These are phyloP conservation scores for Lophiostoma macrostomum DNA, from an alignment of 495 filamentous ascomycete genomes.

Conservation along the genomic window DNA sequence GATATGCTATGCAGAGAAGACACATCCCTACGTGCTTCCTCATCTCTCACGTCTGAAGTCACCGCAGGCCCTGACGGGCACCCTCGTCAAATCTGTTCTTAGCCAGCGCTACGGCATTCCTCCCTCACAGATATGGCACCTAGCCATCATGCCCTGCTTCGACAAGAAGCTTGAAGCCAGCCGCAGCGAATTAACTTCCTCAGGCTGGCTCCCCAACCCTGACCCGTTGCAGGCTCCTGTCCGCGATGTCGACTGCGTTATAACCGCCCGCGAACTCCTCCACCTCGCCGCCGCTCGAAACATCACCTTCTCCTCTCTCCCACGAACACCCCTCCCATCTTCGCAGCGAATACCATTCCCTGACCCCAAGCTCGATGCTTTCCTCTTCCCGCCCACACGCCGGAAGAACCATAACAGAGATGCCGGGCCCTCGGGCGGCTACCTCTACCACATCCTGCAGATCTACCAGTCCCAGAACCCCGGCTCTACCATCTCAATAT, in stretches of 20 bases:
- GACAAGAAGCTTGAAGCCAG: slow-evolving; percentile 98
- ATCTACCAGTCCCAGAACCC: slow-evolving; percentile 66
- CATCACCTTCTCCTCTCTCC: slow-evolving; percentile 67
- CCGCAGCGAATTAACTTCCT: slow-evolving; percentile 83
- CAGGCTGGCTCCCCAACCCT: slow-evolving; percentile 57
- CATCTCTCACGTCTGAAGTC: slow-evolving; percentile 90
- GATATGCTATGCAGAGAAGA: slow-evolving; percentile 99
- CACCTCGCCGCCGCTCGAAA: slow-evolving; percentile 77
- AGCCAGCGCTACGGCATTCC: slow-evolving; percentile 65
- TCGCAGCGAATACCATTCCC: slow-evolving; percentile 55
- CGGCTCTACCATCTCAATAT: slow-evolving; percentile 62
- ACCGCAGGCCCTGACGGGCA: slow-evolving; percentile 87
- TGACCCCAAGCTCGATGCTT: slow-evolving; percentile 62
- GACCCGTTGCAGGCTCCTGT: slow-evolving; percentile 52
- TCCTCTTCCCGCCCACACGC: slow-evolving; percentile 58
- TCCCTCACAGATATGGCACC: slow-evolving; percentile 83
- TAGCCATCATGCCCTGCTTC: slow-evolving; percentile 97
- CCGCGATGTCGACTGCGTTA: slow-evolving; percentile 94
- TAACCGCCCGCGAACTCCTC: slow-evolving; percentile 88
- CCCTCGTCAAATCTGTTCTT: slow-evolving; percentile 79
- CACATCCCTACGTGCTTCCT: slow-evolving; percentile 85
- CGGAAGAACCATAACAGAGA: slow-evolving; percentile 34
- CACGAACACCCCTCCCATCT: slow-evolving; percentile 51
- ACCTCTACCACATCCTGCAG: slow-evolving; percentile 74
- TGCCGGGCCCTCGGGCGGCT: slow-evolving; percentile 82